Conservation (phyloP, 257 asterid species). For the Jacaranda copaia region DNA sequence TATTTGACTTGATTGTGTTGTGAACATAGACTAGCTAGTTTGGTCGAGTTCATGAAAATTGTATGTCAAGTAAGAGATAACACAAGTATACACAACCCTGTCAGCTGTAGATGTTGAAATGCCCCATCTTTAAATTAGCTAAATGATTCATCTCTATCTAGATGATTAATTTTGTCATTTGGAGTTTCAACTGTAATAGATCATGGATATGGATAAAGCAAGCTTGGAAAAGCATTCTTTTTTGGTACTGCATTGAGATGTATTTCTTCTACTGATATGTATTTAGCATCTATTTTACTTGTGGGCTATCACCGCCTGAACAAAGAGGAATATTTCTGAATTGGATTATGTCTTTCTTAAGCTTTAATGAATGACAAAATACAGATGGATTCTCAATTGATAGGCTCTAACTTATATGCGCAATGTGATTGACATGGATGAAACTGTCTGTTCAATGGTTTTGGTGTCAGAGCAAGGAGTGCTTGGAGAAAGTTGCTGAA, state of each 20-base stretch:
- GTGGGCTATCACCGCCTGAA: background rate
- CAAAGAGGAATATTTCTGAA: background rate
- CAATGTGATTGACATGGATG: constrained; percentile 4
- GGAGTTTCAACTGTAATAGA: constrained; percentile 10
- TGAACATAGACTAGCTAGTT: background rate
- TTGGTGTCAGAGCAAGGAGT: constrained; percentile 86
- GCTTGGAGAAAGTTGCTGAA: constrained; percentile 89
- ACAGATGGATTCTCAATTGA: constrained; percentile 11
- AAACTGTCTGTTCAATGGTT: constrained; percentile 29
- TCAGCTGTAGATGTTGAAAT: constrained; percentile 6
- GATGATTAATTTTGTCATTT: no score
- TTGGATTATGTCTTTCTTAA: background rate
- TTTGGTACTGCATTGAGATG: background rate
- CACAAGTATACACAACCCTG: background rate
- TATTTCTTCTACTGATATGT: background rate
- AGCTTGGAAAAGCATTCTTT: no score
- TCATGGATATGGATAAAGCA: constrained; percentile 21
- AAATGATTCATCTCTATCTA: no score
- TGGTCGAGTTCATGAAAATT: constrained; percentile 19
- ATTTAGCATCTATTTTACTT: background rate
- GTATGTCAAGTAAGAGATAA: background rate
- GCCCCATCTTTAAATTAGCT: background rate
- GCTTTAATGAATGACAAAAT: constrained; percentile 17
- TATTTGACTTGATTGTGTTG: constrained; percentile 30
- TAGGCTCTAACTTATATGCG: constrained; percentile 5